Base-by-base conservation (phyloP, 805 yeast genomes). In the Saturnispora bothae region DNA sequence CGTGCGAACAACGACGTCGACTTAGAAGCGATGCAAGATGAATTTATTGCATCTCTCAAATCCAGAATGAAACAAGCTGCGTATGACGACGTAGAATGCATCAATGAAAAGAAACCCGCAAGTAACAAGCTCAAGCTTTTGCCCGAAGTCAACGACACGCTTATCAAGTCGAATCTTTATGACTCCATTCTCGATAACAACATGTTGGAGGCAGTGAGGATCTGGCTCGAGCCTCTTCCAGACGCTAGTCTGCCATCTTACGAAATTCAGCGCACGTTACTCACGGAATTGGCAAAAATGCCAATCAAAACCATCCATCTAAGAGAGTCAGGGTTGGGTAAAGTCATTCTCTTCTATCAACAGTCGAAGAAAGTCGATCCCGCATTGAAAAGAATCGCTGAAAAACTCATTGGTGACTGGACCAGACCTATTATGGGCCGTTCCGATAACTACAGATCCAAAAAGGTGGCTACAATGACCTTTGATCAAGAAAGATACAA, bases 191-290 rank as follows among this genome's bases (percentile, higher is more conserved):
- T 92, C 52, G 99, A 92, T 64, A 92, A 92, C 57, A 92, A 92
- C 59, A 61, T 92, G 50, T 66, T 92, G 43, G 96, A 89, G 51
- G 89, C 95, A 36, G 88, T 92, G 20, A 73, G 97, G 49, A 78
- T 85, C 57, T 92, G 99, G 99, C 68, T 92, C 41, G 99, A 92
- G 60, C 99, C 99, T 22, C 69, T 92, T 50, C 98, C 98, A 3
- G 97, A 94, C 66, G 95, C 94, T 33, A 84, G 96, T 9, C 69
- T 92, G 61, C 99, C 99, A n/a, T 88, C 95, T 1, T 92, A 82
- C 63, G 95, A 86, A 58, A 89, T 92, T 47, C 98, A 92, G 59
- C 84, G 81, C 57, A 88, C 82, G 40, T 63, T 92, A 49, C 83
- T 92, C 48, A 65, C 66, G 15, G 81, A 94, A 27, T 63, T 92